Percentiles rank a stretch among this genome's conserved stretches.
phyloP scores from a whole-genome alignment of 306 rosid genomes.

The Argentina anserina region DNA sequence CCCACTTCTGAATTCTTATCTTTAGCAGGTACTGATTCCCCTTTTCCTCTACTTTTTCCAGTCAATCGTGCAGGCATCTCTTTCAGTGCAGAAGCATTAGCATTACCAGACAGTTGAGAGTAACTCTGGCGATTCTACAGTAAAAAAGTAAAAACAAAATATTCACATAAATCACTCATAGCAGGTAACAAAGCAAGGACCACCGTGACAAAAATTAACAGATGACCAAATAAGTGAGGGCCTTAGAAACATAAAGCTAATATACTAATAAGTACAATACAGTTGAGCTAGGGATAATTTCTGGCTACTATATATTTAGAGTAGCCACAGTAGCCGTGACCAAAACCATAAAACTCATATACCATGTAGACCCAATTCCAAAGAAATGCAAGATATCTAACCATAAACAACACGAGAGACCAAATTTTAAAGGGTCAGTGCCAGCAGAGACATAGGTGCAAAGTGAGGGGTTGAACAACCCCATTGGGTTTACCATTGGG shows the following conservation, averaged over 20 bases:
- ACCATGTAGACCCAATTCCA: background rate
- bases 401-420: background rate
- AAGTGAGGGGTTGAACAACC: background rate
- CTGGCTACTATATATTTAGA: background rate
- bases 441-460: background rate
- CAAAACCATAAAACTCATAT: background rate
- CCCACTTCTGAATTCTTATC: constrained; percentile 36
- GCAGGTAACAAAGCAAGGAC: background rate
- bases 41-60: constrained; percentile 67
- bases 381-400: background rate
- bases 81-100: constrained; percentile 48
- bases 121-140: constrained; percentile 85
- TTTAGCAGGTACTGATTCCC: constrained; percentile 47
- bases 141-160: constrained; percentile 6
- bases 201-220: background rate
- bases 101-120: constrained; percentile 61
- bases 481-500: background rate
- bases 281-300: background rate
- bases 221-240: background rate
- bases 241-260: background rate
- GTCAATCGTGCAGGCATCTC: constrained; percentile 47
- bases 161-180: background rate
- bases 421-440: background rate
- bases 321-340: background rate
- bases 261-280: background rate